These are phyloP conservation scores for Ustilago lituana DNA, from an alignment of 1,284 basidiomycete species.

Conservation along the genomic window DNA sequence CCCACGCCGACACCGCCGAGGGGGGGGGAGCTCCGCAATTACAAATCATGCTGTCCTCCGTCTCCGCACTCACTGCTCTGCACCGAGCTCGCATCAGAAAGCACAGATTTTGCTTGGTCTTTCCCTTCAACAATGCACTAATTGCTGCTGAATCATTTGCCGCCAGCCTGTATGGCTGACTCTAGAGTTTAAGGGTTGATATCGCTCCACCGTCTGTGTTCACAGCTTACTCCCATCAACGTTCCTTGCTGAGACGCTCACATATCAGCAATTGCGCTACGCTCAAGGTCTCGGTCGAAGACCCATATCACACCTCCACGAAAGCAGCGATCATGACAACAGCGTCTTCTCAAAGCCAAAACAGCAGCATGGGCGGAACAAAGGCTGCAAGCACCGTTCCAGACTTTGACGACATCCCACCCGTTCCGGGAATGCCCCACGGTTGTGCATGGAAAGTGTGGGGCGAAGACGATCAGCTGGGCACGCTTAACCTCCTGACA, in stretches of 20 bases:
- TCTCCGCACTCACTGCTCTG: constrained; percentile 7
- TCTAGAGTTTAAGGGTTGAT: too few species aligned
- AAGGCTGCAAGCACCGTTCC: constrained; percentile 16
- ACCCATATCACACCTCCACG: too few species aligned
- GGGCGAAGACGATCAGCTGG: constrained; percentile 32
- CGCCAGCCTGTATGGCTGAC: too few species aligned
- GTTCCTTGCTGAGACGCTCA: background rate
- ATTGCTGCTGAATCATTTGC: too few species aligned
- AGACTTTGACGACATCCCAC: constrained; percentile 32
- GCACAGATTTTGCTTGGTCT: background rate
- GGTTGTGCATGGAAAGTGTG: constrained; percentile 46
- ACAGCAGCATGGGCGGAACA: background rate
- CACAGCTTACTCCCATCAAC: background rate
- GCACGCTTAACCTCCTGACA: constrained; percentile 40
- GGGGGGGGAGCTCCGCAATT: constrained; percentile 19
- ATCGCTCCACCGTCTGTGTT: too few species aligned
- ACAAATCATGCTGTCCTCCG: too few species aligned
- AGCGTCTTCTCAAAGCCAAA: background rate
- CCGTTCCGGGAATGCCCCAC: constrained; percentile 34
- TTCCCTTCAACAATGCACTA: too few species aligned
- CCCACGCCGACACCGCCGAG: constrained; percentile 10
- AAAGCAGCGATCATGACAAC: background rate
- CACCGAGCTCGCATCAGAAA: background rate
- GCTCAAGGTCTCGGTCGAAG: too few species aligned
- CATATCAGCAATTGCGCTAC: too few species aligned